Evolutionary conservation across 352 stramenopile species (phyloP).

Genomic region (Phytopythium oedochilum): DNA sequence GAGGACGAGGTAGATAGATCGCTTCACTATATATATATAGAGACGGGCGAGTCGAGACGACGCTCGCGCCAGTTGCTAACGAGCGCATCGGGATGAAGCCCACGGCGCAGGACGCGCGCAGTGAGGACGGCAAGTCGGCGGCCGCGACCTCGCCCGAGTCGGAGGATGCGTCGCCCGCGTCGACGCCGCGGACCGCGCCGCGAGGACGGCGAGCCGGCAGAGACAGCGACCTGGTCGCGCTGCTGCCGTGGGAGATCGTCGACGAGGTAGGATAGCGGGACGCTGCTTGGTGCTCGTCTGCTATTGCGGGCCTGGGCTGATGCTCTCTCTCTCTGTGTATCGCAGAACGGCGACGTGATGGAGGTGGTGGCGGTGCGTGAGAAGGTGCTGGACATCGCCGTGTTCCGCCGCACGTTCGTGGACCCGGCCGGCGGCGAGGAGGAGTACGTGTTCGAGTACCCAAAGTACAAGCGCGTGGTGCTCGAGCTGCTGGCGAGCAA

Average conservation of each 20-base stretch:
- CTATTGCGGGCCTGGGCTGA: too few species aligned
- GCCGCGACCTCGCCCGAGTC: conserved; percentile 9
- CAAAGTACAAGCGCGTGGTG: conserved; percentile 38
- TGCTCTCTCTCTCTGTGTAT: too few species aligned
- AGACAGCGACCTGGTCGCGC: neutral
- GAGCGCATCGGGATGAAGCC: neutral
- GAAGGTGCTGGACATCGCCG: conserved; percentile 54
- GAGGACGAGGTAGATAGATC: conserved; percentile 8
- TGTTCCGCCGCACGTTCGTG: conserved; percentile 60
- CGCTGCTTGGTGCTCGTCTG: too few species aligned
- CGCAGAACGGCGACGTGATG: conserved; percentile 18
- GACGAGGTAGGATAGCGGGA: conserved; percentile 6
- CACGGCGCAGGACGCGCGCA: conserved; percentile 3
- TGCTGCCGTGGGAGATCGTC: conserved; percentile 50
- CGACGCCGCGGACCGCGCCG: neutral
- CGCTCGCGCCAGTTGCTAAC: neutral
- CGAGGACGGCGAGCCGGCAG: neutral
- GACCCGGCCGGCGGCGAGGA: conserved; percentile 53
- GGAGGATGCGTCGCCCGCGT: neutral
- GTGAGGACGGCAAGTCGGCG: conserved; percentile 16
- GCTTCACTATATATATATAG: too few species aligned
- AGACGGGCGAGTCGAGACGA: neutral
- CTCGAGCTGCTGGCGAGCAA: conserved; percentile 48
- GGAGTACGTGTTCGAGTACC: conserved; percentile 55
- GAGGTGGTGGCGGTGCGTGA: conserved; percentile 36